Percentiles rank a stretch among this genome's conserved stretches.
Evolutionary conservation across 345 rosid species (phyloP).

Genomic region (Abelmoschus esculentus): DNA sequence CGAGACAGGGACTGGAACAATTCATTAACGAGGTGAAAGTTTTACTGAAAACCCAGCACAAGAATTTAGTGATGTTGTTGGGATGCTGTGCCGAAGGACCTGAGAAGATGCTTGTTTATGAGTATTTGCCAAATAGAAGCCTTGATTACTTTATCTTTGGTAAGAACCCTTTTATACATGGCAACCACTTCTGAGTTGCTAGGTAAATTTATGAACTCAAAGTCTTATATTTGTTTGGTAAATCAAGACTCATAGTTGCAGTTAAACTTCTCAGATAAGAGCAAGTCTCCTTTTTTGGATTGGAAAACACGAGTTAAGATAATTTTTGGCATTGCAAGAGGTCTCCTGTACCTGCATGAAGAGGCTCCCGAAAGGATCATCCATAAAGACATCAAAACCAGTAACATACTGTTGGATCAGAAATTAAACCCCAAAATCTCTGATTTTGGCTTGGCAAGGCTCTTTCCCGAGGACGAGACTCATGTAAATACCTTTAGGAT

Average conservation of each 20-base stretch:
- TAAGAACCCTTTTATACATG: conserved; percentile 8
- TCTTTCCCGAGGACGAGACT: conserved; percentile 79
- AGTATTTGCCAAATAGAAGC: conserved; percentile 72
- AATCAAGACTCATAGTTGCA: too few species aligned
- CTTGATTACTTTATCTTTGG: conserved; percentile 67
- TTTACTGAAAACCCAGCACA: too few species aligned
- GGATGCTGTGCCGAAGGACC: conserved; percentile 69
- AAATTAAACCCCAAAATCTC: conserved; percentile 70
- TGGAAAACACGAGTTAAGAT: conserved; percentile 56
- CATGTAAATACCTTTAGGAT: conserved; percentile 63
- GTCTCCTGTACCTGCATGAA: conserved; percentile 68
- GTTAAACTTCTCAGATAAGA: conserved; percentile 30
- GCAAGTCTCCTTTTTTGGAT: conserved; percentile 38
- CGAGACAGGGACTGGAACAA: conserved; percentile 39
- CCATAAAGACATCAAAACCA: conserved; percentile 72
- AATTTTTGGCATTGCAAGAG: conserved; percentile 64
- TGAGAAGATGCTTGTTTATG: conserved; percentile 75
- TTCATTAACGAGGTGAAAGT: too few species aligned
- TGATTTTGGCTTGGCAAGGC: conserved; percentile 82
- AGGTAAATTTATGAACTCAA: not conserved
- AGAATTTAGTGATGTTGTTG: conserved; percentile 13
- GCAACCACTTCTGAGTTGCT: not conserved
- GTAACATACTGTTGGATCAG: conserved; percentile 62
- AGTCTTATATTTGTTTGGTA: not conserved
- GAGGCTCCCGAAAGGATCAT: conserved; percentile 77